Evolutionary conservation across 805 yeast genomes (phyloP).

Genomic region (Teunomyces stri): DNA sequence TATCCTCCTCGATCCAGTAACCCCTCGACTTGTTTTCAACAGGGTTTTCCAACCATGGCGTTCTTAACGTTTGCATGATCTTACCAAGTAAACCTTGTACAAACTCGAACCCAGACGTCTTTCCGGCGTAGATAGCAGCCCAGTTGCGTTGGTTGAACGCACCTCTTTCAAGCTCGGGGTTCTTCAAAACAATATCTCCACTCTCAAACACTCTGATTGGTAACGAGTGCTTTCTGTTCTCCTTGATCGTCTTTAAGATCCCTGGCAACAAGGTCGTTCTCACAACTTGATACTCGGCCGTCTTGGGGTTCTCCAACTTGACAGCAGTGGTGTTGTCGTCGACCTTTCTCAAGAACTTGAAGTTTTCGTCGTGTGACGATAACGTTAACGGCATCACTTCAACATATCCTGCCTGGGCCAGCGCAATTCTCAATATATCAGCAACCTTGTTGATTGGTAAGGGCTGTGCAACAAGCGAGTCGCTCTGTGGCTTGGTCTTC

Average conservation of each 20-base stretch:
- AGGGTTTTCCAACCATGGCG: conserved; percentile 70
- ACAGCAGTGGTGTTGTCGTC: conserved; percentile 84
- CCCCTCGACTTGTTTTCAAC: conserved; percentile 60
- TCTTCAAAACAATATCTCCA: conserved; percentile 91
- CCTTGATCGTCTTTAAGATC: conserved; percentile 88
- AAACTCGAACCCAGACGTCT: conserved; percentile 89
- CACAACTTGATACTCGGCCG: conserved; percentile 94
- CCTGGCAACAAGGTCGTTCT: conserved; percentile 95
- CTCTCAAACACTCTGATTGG: conserved; percentile 95
- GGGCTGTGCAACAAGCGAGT: conserved; percentile 80
- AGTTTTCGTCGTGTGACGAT: conserved; percentile 96
- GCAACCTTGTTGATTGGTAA: conserved; percentile 87
- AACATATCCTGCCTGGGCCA: conserved; percentile 92
- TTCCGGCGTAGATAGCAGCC: conserved; percentile 93
- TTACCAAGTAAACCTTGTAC: conserved; percentile 95
- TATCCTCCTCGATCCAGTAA: conserved; percentile 78
- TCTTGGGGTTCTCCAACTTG: conserved; percentile 92
- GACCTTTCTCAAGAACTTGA: conserved; percentile 69
- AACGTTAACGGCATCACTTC: conserved; percentile 95
- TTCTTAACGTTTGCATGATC: conserved; percentile 93
- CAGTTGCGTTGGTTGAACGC: conserved; percentile 92
- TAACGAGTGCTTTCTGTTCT: conserved; percentile 91
- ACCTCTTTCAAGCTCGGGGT: conserved; percentile 75
- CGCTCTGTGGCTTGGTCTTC: conserved; percentile 74
- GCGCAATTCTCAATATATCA: conserved; percentile 86